Conservation (phyloP, 179 eudicot genomes). For the Silene coronaria region DNA sequence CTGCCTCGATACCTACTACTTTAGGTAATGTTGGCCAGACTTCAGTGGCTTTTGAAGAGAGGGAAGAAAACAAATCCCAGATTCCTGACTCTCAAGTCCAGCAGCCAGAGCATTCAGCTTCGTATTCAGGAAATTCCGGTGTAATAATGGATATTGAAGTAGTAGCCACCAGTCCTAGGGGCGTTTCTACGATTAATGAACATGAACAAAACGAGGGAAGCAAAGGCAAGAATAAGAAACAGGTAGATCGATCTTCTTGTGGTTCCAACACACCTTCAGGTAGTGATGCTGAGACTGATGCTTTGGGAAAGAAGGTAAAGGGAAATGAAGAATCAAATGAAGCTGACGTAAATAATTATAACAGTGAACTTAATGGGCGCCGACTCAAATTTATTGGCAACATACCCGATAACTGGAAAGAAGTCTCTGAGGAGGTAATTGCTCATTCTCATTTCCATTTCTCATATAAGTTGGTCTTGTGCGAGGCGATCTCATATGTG, state of each 20-base stretch:
- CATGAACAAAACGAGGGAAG: slow-evolving; percentile 43
- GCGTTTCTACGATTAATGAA: slow-evolving; percentile 30
- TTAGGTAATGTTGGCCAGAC: slow-evolving; percentile 27
- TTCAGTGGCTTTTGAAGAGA: slow-evolving; percentile 27
- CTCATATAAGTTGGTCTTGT: too few species aligned
- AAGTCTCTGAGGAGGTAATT: slow-evolving; percentile 87
- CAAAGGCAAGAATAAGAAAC: slow-evolving; percentile 45
- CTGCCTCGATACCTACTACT: slow-evolving; percentile 34
- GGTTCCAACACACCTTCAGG: slow-evolving; percentile 88
- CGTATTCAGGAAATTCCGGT: slow-evolving; percentile 55
- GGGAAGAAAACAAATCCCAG: slow-evolving; percentile 32
- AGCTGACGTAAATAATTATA: slow-evolving; percentile 39
- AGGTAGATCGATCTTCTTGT: slow-evolving; percentile 88
- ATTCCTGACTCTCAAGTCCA: slow-evolving; percentile 36
- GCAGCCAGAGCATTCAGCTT: slow-evolving; percentile 31
- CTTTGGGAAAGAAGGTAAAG: slow-evolving; percentile 44
- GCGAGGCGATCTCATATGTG: not conserved
- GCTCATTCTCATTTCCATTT: not conserved
- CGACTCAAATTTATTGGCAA: slow-evolving; percentile 47
- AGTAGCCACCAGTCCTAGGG: slow-evolving; percentile 30
- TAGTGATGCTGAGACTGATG: slow-evolving; percentile 86
- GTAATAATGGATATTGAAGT: slow-evolving; percentile 33
- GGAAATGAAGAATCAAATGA: slow-evolving; percentile 49
- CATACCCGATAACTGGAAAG: slow-evolving; percentile 74
- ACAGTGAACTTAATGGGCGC: slow-evolving; percentile 46